Percentiles rank a stretch among this genome's conserved stretches.
These are phyloP conservation scores for Dothideomycetes sp. DNA, from an alignment of 2,329 filamentous ascomycete genomes.

Conservation along the genomic window DNA sequence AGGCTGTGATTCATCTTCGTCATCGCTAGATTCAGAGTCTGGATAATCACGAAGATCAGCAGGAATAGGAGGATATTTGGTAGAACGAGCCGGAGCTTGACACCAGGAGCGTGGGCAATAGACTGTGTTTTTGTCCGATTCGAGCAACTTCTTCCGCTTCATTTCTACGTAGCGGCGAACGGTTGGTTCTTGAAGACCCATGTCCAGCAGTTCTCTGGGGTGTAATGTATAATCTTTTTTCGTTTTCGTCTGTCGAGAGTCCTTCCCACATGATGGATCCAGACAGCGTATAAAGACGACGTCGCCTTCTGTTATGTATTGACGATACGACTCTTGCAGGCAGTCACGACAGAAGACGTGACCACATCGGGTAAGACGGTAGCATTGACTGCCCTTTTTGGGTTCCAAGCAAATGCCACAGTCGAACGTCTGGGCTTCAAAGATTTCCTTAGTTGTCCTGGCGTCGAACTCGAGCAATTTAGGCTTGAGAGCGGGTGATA, in stretches of 20 bases:
- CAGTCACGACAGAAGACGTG: conserved; percentile 91
- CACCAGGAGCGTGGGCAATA: conserved; percentile 93
- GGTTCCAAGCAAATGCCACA: conserved; percentile 86
- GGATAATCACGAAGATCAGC: conserved; percentile 29
- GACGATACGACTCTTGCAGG: conserved; percentile 80
- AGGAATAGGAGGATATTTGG: conserved; percentile 35
- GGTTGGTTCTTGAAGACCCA: conserved; percentile 45
- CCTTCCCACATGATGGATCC: conserved; percentile 64
- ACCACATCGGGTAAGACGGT: conserved; percentile 69
- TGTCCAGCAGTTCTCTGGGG: conserved; percentile 63
- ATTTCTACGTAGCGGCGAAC: conserved; percentile 81
- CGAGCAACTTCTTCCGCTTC: conserved; percentile 85
- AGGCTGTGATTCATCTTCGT: conserved; percentile 18
- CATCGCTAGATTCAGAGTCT: conserved; percentile 22
- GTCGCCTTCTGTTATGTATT: conserved; percentile 76
- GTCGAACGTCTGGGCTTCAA: conserved; percentile 75
- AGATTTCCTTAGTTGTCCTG: conserved; percentile 60
- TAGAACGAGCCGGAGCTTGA: conserved; percentile 65
- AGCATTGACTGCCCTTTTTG: conserved; percentile 74
- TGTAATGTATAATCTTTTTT: conserved; percentile 60
- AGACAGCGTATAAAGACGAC: conserved; percentile 70
- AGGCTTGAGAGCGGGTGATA: conserved; percentile 47
- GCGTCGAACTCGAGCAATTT: conserved; percentile 69
- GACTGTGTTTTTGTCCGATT: conserved; percentile 81
- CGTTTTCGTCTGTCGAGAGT: conserved; percentile 21